Evolutionary conservation across 2,329 filamentous ascomycete genomes (phyloP), one percentile per base, ranked within the genome.

Genomic region (Exserohilum rostratum): DNA sequence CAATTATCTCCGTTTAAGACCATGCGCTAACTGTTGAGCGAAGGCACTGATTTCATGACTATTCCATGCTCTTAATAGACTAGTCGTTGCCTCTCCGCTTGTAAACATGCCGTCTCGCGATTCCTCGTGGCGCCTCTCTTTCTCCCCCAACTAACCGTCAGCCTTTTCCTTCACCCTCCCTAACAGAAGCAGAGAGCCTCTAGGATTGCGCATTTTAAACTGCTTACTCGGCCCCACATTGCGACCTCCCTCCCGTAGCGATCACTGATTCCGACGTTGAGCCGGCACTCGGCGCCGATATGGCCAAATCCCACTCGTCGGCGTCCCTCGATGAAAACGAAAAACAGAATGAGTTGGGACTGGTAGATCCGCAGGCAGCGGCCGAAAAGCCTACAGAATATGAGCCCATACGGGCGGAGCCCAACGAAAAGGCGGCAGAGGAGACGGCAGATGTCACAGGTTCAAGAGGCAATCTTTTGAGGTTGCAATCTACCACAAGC

Each of bases 301-400:
- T 57, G 54, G 46, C 44, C 3, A 67, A 64, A 57, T 69, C 64
- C 13, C 61, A 55, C 15, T 68, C 68, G 17, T 50, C 62, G 11
- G 62, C 62, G 25, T 69, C 66, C 7, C 46, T 68, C 5, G 58
- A 62, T n/a, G 65, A 65, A 43, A 62, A 57, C 13, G 67, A 71
- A 45, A 74, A 73, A 55, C 75, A 78, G 61, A 76, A 75, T 50
- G 73, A 73, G 1, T 70, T 72, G 55, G 67, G 64, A 17, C 57
- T 74, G 12, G 69, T 62, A 37, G 76, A 78, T 50, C 69, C 68
- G 3, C 66, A 76, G 29, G 72, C 65, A 2, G 71, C 71, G 48
- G 67, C 67, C 35, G 50, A 71, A 45, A 61, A 65, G 34, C 71
- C 70, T 5, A 74, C 68, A 55, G 67, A 76, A 35, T 69, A 74